phyloP scores from a whole-genome alignment of 2,329 filamentous ascomycete genomes.

The Trichoderma sp. region DNA sequence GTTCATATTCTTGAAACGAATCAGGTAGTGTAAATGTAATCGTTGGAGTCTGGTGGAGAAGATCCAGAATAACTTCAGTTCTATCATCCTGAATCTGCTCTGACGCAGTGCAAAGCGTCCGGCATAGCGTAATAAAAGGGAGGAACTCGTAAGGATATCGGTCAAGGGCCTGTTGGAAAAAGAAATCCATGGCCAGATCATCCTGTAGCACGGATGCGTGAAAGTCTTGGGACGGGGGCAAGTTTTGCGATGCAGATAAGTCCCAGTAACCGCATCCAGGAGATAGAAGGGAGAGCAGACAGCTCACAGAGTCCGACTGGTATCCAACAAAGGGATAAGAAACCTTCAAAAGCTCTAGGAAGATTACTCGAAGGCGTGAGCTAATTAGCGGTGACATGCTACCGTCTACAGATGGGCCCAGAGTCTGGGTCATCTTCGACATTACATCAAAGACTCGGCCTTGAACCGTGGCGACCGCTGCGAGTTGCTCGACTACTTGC shows the following conservation, averaged over 20 bases:
- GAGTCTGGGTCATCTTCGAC: constrained; percentile 49
- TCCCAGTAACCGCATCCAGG: constrained; percentile 58
- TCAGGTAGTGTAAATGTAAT: constrained; percentile 77
- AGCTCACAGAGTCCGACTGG: constrained; percentile 67
- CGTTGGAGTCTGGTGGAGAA: constrained; percentile 68
- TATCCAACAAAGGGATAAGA: constrained; percentile 70
- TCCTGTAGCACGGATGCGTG: constrained; percentile 41
- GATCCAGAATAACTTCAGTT: constrained; percentile 58
- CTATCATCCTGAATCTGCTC: constrained; percentile 37
- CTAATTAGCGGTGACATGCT: constrained; percentile 59
- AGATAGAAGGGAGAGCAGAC: constrained; percentile 65
- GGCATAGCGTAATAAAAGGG: constrained; percentile 74
- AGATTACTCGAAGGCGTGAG: constrained; percentile 62
- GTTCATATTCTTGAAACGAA: constrained; percentile 72
- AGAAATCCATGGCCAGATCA: constrained; percentile 54
- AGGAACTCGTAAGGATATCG: constrained; percentile 85
- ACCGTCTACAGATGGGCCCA: constrained; percentile 49
- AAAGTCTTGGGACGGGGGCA: constrained; percentile 39
- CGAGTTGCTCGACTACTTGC: constrained; percentile 54
- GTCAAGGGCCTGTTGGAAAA: constrained; percentile 68
- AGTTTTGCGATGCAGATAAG: constrained; percentile 43
- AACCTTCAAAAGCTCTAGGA: constrained; percentile 71
- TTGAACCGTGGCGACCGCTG: constrained; percentile 50
- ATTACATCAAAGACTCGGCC: constrained; percentile 58
- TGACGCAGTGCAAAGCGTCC: constrained; percentile 55